Conservation (phyloP, 257 asterid species). For the Forsythia viridissima region DNA sequence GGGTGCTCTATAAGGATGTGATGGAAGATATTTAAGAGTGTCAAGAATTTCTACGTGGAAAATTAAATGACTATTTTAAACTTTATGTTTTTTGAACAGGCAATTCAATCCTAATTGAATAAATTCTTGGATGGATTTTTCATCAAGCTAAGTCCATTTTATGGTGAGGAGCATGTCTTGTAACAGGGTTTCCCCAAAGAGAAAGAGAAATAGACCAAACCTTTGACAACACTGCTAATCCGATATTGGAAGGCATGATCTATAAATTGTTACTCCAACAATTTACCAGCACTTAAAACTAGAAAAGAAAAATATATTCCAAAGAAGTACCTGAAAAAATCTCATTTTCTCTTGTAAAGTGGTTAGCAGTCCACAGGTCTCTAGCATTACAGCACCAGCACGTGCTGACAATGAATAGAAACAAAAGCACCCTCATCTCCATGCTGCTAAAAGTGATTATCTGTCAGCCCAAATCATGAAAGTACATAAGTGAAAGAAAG, state of each 20-base stretch:
- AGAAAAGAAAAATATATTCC: not conserved
- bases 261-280: not conserved
- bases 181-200: not conserved
- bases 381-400: conserved; percentile 67
- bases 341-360: conserved; percentile 12
- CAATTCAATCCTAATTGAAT: not conserved
- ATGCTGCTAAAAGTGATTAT: conserved; percentile 49
- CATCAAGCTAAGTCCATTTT: not conserved
- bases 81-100: not conserved
- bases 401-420: conserved; percentile 46
- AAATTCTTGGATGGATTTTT: not conserved
- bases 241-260: not conserved
- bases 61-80: not conserved
- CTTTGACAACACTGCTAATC: not conserved
- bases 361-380: conserved; percentile 39
- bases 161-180: not conserved
- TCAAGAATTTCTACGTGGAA: not conserved
- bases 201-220: not conserved
- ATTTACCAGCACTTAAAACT: not conserved
- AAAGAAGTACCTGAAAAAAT: conserved; percentile 39
- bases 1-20: not conserved
- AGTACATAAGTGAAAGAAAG: not conserved
- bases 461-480: conserved; percentile 20
- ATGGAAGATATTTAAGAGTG: not conserved
- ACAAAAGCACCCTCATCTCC: conserved; percentile 60